phyloP scores from a whole-genome alignment of 2,329 filamentous ascomycete species.

The Cladophialophora chaetospira region DNA sequence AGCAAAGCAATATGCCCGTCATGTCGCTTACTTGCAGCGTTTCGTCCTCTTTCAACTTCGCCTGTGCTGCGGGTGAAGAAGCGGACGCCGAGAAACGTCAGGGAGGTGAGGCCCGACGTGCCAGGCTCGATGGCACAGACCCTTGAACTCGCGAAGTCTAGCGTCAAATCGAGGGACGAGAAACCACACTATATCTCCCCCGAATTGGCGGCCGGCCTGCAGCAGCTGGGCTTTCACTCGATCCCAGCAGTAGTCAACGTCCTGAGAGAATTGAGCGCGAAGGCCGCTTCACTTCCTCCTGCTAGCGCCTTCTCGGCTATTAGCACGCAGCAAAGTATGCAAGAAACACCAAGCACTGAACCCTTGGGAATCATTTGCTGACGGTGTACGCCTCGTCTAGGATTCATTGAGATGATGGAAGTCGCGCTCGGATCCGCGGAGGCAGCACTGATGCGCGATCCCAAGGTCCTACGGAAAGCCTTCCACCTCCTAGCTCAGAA shows the following conservation, averaged over 20 bases:
- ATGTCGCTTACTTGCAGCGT: not conserved
- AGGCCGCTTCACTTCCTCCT: slow-evolving; percentile 5
- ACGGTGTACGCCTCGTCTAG: too few species aligned
- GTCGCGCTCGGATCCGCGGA: slow-evolving; percentile 6
- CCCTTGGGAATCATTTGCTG: too few species aligned
- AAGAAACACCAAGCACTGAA: too few species aligned
- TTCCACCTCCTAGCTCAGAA: slow-evolving; percentile 19
- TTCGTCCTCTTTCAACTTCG: slow-evolving; percentile 1
- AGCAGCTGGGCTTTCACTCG: slow-evolving; percentile 13
- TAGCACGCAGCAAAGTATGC: slow-evolving; percentile 13
- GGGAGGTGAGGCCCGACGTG: not conserved
- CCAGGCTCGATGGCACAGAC: not conserved
- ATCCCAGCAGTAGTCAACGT: slow-evolving; percentile 11
- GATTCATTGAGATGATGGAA: slow-evolving; percentile 15
- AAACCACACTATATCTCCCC: slow-evolving; percentile 13
- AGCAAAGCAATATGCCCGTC: not conserved
- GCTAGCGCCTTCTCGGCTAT: slow-evolving; percentile 3
- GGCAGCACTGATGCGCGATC: slow-evolving; percentile 14
- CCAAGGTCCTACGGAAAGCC: slow-evolving; percentile 9
- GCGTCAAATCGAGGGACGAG: not conserved
- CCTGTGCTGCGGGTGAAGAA: not conserved
- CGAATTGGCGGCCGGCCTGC: slow-evolving; percentile 10
- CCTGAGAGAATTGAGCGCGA: slow-evolving; percentile 6
- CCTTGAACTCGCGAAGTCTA: not conserved
- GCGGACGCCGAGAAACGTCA: slow-evolving; percentile 6